Evolutionary conservation across 1,284 basidiomycete genomes (phyloP), one percentile per base, ranked within the genome.

Genomic region (Grifola frondosa): DNA sequence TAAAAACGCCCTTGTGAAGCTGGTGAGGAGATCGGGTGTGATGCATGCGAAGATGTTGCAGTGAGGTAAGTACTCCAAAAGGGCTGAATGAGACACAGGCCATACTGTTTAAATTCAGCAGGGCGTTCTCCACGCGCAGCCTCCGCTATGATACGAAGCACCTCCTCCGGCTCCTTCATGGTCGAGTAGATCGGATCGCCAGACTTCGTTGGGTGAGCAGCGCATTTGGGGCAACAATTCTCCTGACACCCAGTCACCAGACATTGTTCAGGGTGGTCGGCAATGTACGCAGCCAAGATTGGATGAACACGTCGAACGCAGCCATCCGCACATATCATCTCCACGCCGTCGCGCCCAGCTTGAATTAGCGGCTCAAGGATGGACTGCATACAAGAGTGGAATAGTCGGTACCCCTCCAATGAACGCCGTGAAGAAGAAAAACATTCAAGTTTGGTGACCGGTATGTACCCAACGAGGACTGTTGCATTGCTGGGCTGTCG

Each of bases 241-340:
- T 59, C 53, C 31, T 48, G n/a, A 20, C 50, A 54, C 30, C 53
- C 49, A 9, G 58, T 33, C 0, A 62, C 46, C 0, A 63, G 46
- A 19, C 52, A 57, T 34, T 74, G 74, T 44, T 77, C 71, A 0
- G 71, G 71, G 43, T 69, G 68, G 46, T 76, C 70, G 4, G 67
- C 64, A 15, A 73, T 49, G 40, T 71, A 72, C 0, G 68, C 67
- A 0, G 67, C 67, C 2, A 74, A 52, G 23, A 73, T 61, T 0
- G 67, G 68, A 36, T 53, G 63, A 7, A 68, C 52, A 0, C 30
- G 43, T 0, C 66, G 61, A 6, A 63, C 32, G 2, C 32, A 41
- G 0, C 68, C 65, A 53, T 77, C 69, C 0, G 64, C 55, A 31
- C 71, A 71, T 0, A 48, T 32, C 52, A 67, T 58, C 0, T 58